Evolutionary conservation across 805 yeast species (phyloP), one percentile per base, ranked within the genome.

Genomic region (Candida methanosorbosa): DNA sequence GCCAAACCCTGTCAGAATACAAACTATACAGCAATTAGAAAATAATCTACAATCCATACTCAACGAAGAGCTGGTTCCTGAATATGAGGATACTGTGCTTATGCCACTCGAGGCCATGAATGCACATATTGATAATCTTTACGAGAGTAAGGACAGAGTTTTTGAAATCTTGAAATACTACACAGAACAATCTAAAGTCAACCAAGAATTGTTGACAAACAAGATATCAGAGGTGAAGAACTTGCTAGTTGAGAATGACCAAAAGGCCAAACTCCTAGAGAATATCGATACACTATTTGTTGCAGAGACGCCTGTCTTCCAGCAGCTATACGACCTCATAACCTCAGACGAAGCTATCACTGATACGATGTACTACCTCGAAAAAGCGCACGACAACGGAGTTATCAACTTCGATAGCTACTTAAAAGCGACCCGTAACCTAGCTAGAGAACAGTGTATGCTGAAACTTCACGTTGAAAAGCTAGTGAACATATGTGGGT

Each of bases 261-360:
- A 6, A 4, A 22, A 22, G 20, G 15, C 14, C 16, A 6, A 15
- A 4, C 2, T 24, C 12, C 12, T 22, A 11, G 14, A 31, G 8
- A 55, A 65, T 24, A 49, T 69, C 2, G 75, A 68, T 36, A 63
- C 65, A 9, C 42, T 67, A 3, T 57, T 75, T 1, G 57, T 63
- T 24, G 73, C 78, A 0, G 78, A 72, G 36, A 69, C 75, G 1
- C 59, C 63, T 0, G 77, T 69, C 1, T 64, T 69, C 36, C 67
- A 71, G 37, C 94, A 84, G 51, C 52, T 81, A 12, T 79, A 81
- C 49, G 70, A 70, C 16, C 59, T 80, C 1, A 72, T 74, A 1
- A 70, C 87, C 15, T 78, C 74, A 27, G 83, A 81, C 34, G 66
- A 69, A 39, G 83, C 94, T 1, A 68, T 78, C n/a, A 70, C 71